Conservation (phyloP, 2,329 filamentous ascomycete genomes). For the Verticillium nubilum region DNA sequence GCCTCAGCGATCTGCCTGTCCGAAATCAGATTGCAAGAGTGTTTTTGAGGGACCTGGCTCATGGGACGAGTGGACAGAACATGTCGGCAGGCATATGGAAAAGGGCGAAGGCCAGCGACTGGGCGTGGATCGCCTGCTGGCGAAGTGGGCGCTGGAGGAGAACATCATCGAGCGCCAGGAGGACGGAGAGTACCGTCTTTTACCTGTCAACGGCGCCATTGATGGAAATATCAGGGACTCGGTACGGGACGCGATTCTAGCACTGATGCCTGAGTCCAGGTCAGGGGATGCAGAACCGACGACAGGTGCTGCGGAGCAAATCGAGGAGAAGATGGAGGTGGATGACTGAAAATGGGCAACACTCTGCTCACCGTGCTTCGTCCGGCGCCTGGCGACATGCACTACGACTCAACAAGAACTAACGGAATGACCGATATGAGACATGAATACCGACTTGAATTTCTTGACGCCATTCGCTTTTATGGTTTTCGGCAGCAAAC, state of each 20-base stretch:
- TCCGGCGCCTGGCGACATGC: not conserved
- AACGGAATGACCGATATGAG: not conserved
- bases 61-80: conserved; percentile 91
- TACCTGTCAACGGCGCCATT: conserved; percentile 30
- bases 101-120: conserved; percentile 55
- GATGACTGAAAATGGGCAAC: conserved; percentile 3
- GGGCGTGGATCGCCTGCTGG: conserved; percentile 52
- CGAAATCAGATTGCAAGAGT: conserved; percentile 63
- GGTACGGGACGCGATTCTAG: conserved; percentile 5
- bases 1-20: conserved; percentile 67
- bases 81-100: conserved; percentile 87
- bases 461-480: not conserved
- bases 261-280: conserved; percentile 11
- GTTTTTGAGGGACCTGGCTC: conserved; percentile 66
- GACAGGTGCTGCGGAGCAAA: not conserved
- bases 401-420: not conserved
- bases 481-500: not conserved
- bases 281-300: conserved; percentile 4
- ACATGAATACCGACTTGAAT: not conserved
- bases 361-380: not conserved
- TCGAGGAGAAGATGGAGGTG: conserved; percentile 9
- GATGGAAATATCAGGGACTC: conserved; percentile 11
- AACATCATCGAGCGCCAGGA: conserved; percentile 55
- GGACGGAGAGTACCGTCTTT: conserved; percentile 52
- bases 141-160: conserved; percentile 58